Base-by-base conservation (phyloP, 2,329 filamentous ascomycete genomes). In the Talaromyces sp. region DNA sequence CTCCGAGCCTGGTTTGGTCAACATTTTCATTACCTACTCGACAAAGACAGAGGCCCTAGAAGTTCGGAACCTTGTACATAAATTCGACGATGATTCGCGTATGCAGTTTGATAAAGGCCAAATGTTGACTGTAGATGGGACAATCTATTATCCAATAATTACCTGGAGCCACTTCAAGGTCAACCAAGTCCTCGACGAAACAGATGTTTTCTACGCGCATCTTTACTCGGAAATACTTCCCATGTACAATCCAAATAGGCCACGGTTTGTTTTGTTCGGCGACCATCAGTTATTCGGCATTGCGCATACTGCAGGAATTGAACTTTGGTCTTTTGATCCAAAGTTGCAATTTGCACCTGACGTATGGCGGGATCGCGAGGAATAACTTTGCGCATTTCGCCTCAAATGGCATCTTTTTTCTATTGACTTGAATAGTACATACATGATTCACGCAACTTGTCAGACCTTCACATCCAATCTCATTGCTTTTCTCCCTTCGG, bases 251-350 rank as follows among this genome's bases (percentile, higher is more conserved):
- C 28, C 28, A 35, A 25, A 54, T n/a, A 25, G 31, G 18, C 9
- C 48, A 35, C 23, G 50, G 28, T 42, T 23, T 25, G 23, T 57
- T 25, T 1, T 52, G 12, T 62, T 62, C 18, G 60, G 60, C 4
- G 37, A 62, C 40, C 28, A 57, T 14, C 50, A 33, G 25, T 4
- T 62, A 23, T 62, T 33, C 9, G 60, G 60, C 21, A n/a, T 50
- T n/a, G 44, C 44, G 21, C 40, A 55, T n/a, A 2, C 21, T 14
- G 28, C 8, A 14, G 60, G 60, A 12, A 62, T 62, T 31, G 40
- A 42, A 23, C 18, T 48, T 9, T 48, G 40, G 40, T 21, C 42
- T 25, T 62, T 62, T 39, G 52, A 62, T 50, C 8, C 31, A 2
- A 23, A 16, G 12, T 21, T 54, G 23, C 50, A 23, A n/a, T 35